These are phyloP conservation scores for Rhodosporidiobolus odoratus DNA, from an alignment of 768 basidiomycete genomes.

Conservation along the genomic window DNA sequence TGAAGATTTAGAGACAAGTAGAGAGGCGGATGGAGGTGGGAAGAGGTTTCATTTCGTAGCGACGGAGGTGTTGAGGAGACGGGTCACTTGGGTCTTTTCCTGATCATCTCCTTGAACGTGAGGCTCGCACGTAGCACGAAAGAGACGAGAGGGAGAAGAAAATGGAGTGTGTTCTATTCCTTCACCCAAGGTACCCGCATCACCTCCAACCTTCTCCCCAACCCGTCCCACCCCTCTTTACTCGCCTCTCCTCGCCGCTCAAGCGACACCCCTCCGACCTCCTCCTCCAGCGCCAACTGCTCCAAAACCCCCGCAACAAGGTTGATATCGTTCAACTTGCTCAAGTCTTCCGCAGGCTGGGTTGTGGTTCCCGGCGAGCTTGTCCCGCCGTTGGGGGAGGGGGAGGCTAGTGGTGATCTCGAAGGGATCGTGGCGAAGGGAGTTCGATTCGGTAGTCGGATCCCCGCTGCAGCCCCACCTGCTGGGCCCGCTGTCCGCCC, in stretches of 20 bases:
- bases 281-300: slow-evolving; percentile 13
- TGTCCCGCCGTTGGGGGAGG: background rate
- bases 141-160: background rate
- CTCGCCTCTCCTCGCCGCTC: background rate
- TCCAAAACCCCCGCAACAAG: slow-evolving; percentile 63
- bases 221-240: slow-evolving; percentile 4
- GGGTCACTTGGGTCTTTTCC: too few species aligned
- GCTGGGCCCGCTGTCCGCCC: too few species aligned
- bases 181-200: background rate
- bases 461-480: too few species aligned
- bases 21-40: background rate
- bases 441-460: too few species aligned
- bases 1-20: background rate
- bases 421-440: too few species aligned
- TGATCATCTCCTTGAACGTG: too few species aligned
- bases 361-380: background rate
- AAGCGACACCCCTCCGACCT: background rate
- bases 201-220: slow-evolving; percentile 9
- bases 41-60: too few species aligned
- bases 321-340: slow-evolving; percentile 76
- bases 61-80: too few species aligned
- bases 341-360: slow-evolving; percentile 61
- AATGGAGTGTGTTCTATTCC: background rate
- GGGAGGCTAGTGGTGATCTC: too few species aligned
- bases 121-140: background rate